Evolutionary conservation across 768 basidiomycete genomes (phyloP), one percentile per base, ranked within the genome.

Genomic region (Russula sp.): DNA sequence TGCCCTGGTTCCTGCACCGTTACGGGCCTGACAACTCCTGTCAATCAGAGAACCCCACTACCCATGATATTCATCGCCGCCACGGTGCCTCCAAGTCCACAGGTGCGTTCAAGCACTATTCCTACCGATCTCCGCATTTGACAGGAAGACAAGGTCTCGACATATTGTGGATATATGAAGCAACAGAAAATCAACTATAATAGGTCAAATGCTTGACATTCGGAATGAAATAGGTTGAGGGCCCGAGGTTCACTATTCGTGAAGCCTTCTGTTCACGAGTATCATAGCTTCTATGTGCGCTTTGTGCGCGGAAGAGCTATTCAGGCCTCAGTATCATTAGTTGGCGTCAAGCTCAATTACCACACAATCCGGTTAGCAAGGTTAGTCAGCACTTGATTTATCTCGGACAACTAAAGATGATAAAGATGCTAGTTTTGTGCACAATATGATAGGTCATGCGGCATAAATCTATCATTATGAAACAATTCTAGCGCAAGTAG

Each of bases 1-100:
- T 36, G 11, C 52, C 46, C 48, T 29, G n/a, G 60, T 51, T 36
- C 49, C 55, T 61, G 59, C 53, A n/a, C 11, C 47, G 47, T 25
- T 45, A 22, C 45, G 38, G 8, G 38, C 6, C 43, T 45, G 20
- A 22, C 22, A 39, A 18, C 25, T 54, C 52, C 1, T 48, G 36
- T 48, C 46, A 58, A 48, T 39, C 38, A 32, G 32, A 2, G 16
- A 18, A 16, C 35, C 36, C 38, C 56, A 38, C 22, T 13, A 9
- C 53, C 6, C 6, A 14, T n/a, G 25, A 13, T 2, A 34, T 35
- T 35, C 1, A 34, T 11, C 6, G 22, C 22, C 36, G 29, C 29
- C 14, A 36, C 9, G 34, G 34, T n/a, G 3, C 47, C 49, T 22
- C 25, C 25, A 3, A 29, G 25, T n/a, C 5, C 14, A 54, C 2